Conservation (phyloP, 2,329 filamentous ascomycete genomes). For the Botrytis paeoniae region DNA sequence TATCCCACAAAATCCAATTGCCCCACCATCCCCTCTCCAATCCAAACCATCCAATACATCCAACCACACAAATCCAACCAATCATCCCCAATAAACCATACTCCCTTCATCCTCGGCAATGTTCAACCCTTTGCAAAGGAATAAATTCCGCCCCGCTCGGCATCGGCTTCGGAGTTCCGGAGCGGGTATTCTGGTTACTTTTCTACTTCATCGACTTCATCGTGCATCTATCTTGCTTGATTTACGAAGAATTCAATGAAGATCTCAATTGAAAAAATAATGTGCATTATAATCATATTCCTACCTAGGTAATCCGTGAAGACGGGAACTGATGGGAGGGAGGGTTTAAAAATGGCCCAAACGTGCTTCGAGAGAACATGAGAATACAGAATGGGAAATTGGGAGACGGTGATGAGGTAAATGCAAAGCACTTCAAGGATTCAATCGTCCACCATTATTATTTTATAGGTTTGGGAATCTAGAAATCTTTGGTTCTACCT, state of each 20-base stretch:
- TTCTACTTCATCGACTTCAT: neutral
- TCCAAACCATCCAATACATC: neutral
- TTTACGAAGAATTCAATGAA: neutral
- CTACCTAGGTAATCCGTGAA: neutral
- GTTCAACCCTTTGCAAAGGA: neutral
- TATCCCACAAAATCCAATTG: neutral
- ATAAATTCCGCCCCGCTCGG: neutral
- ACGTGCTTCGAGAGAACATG: no score
- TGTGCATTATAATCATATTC: neutral
- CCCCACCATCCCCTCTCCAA: neutral
- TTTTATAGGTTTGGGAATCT: neutral
- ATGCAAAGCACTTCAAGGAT: neutral
- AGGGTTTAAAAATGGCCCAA: neutral
- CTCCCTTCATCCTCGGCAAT: neutral
- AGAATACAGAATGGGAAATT: neutral
- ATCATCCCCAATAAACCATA: neutral
- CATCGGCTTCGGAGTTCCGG: neutral
- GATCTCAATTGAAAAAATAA: neutral
- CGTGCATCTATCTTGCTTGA: neutral
- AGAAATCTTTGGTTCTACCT: constrained; percentile 7
- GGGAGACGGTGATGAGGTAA: neutral
- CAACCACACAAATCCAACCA: neutral
- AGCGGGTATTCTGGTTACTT: neutral
- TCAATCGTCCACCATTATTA: no score
- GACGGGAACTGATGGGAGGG: neutral